phyloP scores from a whole-genome alignment of 2,329 filamentous ascomycete genomes.

The Arachnomyces sp. region DNA sequence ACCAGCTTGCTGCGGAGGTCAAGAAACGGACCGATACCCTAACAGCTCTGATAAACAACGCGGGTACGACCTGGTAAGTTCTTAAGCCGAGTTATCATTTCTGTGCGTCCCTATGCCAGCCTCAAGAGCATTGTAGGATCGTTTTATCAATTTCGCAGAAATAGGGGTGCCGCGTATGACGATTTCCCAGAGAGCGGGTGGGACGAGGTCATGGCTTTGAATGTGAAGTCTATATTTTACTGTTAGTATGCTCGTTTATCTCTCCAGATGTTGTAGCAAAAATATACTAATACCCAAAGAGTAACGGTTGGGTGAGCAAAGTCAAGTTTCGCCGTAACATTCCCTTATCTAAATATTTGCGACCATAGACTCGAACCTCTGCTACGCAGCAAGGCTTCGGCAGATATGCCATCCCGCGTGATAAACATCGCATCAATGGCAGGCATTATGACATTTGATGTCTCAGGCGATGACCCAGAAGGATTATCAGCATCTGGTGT shows the following conservation, averaged over 20 bases:
- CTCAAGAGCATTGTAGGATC: no score
- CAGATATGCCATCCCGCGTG: constrained; percentile 26
- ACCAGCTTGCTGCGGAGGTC: constrained; percentile 27
- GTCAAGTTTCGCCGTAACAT: no score
- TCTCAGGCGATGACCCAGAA: constrained; percentile 37
- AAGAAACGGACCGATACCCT: constrained; percentile 29
- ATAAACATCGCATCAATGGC: constrained; percentile 38
- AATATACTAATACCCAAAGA: neutral
- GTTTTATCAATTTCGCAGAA: no score
- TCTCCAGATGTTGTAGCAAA: neutral
- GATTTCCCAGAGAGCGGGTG: constrained; percentile 42
- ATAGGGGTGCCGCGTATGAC: constrained; percentile 38
- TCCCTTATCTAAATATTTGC: no score
- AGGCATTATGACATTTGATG: constrained; percentile 35
- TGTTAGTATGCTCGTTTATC: neutral
- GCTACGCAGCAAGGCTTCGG: constrained; percentile 26
- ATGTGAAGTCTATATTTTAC: constrained; percentile 38
- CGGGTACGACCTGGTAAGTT: constrained; percentile 28
- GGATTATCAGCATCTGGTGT: constrained; percentile 36
- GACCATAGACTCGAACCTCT: constrained; percentile 24
- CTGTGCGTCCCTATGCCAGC: no score
- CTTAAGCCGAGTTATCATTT: no score
- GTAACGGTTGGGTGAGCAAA: no score
- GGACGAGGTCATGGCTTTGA: constrained; percentile 41
- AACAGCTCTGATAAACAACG: constrained; percentile 34